Evolutionary conservation across 192 early-diverging fungal species (phyloP), one percentile per base, ranked within the genome.

Genomic region (Entomortierella beljakovae): DNA sequence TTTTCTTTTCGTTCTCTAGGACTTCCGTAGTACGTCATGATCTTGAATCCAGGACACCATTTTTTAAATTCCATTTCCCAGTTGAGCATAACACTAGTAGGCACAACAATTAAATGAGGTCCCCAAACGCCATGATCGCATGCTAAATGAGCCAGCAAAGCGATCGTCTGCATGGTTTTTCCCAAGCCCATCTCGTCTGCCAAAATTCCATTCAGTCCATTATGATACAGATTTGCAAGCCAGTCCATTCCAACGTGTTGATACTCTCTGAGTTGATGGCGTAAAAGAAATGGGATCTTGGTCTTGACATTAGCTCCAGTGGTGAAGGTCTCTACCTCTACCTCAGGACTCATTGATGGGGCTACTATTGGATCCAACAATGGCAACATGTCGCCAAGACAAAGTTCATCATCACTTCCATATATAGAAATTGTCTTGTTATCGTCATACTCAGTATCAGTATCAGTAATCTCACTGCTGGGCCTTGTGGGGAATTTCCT

Each of bases 201-300:
- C 32, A 91, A 70, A 53, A 91, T 91, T 33, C 90, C 90, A 70
- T 95, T 96, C 51, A 96, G 79, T 3, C 91, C 90, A 57, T 96
- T 94, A 49, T 88, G 89, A 77, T 96, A 96, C 35, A 98, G 81
- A 57, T 87, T 90, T 18, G 92, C 92, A 29, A 98, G 83, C 97
- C 97, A 98, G 64, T 94, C 94, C 74, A 96, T 81, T 3, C 97
- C 97, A 23, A 93, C 90, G 50, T 92, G 85, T 74, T 98, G 97
- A 81, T 98, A 97, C 73, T 93, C 92, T 52, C 95, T 88, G 71
- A 98, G 86, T 25, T 68, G 82, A 29, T 91, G 91, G 20, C 91
- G 83, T 49, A 93, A 61, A 31, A 93, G 80, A 57, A 84, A 85
- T 1, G 92, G 91, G 7, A 89, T 82, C 31, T 64, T 71, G 38